Evolutionary conservation across 225 moss, liverwort and hornwort genomes (phyloP).

Genomic region (Physcomitrium patens): DNA sequence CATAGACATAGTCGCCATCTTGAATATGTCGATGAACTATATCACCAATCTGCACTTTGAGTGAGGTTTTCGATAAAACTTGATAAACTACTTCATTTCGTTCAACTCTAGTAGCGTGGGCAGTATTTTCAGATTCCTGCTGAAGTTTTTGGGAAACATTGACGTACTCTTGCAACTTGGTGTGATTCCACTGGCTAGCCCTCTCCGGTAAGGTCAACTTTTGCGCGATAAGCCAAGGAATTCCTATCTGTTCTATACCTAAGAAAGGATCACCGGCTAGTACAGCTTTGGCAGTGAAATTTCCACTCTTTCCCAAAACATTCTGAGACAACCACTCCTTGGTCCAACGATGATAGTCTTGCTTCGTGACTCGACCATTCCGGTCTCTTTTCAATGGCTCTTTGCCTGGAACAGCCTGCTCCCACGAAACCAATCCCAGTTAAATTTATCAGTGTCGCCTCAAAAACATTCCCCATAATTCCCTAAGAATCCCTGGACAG

Average conservation of each 20-base stretch:
- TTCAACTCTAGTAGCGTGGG: constrained; percentile 42
- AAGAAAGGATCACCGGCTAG: constrained; percentile 83
- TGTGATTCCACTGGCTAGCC: constrained; percentile 52
- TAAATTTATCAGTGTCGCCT: not conserved
- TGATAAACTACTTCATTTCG: constrained; percentile 51
- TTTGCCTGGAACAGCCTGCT: constrained; percentile 49
- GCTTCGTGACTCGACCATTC: constrained; percentile 63
- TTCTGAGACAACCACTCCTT: constrained; percentile 72
- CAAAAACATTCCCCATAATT: not conserved
- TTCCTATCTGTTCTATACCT: constrained; percentile 67
- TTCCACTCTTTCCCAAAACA: constrained; percentile 70
- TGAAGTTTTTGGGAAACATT: constrained; percentile 32
- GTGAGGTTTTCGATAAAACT: constrained; percentile 31
- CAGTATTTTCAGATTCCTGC: constrained; percentile 25
- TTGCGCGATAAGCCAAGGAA: constrained; percentile 68
- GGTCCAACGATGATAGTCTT: constrained; percentile 72
- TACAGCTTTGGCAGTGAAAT: constrained; percentile 64
- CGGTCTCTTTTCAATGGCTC: constrained; percentile 48
- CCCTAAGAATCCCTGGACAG: not conserved
- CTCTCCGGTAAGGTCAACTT: constrained; percentile 71
- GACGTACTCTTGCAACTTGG: constrained; percentile 58
- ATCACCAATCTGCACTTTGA: constrained; percentile 69
- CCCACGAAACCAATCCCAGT: constrained; percentile 4
- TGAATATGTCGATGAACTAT: constrained; percentile 65
- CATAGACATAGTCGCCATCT: constrained; percentile 83